Evolutionary conservation across 805 yeast species (phyloP), one percentile per base, ranked within the genome.

Genomic region (Barnettozyma salicaria): DNA sequence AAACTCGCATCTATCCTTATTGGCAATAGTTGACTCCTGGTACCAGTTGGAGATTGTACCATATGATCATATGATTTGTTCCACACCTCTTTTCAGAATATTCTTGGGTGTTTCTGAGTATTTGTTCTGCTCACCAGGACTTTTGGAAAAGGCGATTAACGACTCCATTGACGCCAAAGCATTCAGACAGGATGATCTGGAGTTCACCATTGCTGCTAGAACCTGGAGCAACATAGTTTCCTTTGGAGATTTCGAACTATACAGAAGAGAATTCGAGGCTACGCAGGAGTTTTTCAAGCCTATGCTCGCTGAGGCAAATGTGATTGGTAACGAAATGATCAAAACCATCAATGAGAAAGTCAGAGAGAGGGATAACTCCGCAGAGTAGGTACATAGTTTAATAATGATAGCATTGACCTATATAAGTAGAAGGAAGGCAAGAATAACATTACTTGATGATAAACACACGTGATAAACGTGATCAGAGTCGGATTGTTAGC

Each of bases 21-120:
- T 92, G 39, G 94, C 95, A 1, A 88, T 92, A 32, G 97, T 86
- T 2, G 97, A 92, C 60, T 80, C 92, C 53, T 92, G 98, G 98
- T 75, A 72, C 52, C 79, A 78, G 45, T 62, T 86, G 29, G 82
- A 81, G 1, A 87, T 92, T 28, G 80, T 83, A 24, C 98, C 98
- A 5, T 90, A 92, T 55, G 96, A 90, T 58, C 98, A 92, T 60
- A 89, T 90, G 63, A 89, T 90, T 41, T 90, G 97, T 56, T 85
- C 96, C 1, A 92, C 98, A 0, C 98, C 98, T 10, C 34, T 83
- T 21, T 92, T 90, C 56, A 72, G 97, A 56, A 87, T 92, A 27
- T 87, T 92, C 61, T 68, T 92, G 27, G 97, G 97, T 30, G 97
- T 92, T 18, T 76, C 95, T 0, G 97, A 92, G 56, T 90, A 87